phyloP scores from a whole-genome alignment of 2,329 filamentous ascomycete species.

The Colletotrichum spaethianum region DNA sequence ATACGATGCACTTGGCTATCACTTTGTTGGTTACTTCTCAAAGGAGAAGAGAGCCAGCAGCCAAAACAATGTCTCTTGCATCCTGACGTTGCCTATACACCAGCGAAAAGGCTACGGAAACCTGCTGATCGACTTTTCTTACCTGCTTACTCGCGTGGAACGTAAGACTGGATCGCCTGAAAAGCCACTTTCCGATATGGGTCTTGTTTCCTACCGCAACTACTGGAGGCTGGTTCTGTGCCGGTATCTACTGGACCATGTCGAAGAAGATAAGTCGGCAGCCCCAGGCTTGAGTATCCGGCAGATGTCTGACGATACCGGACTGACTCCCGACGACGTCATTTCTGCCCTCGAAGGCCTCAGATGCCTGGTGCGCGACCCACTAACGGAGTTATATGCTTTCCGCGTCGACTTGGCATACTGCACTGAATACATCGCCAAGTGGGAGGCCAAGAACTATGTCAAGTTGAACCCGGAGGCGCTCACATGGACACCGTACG shows the following conservation, averaged over 20 bases:
- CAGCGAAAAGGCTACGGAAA: conserved; percentile 98
- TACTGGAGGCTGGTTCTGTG: conserved; percentile 96
- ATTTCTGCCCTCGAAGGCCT: conserved; percentile 93
- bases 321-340: conserved; percentile 96
- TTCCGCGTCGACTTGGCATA: conserved; percentile 89
- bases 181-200: conserved; percentile 98
- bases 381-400: conserved; percentile 89
- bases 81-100: conserved; percentile 94
- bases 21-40: conserved; percentile 99
- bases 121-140: conserved; percentile 97
- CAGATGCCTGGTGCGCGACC: conserved; percentile 90
- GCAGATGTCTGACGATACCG: conserved; percentile 87
- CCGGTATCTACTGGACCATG: conserved; percentile 80
- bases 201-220: conserved; percentile 94
- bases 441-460: conserved; percentile 91
- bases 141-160: conserved; percentile 93
- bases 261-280: conserved; percentile 52
- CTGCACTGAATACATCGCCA: conserved; percentile 88
- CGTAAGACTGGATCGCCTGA: conserved; percentile 95
- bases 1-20: conserved; percentile 90
- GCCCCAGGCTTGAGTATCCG: conserved; percentile 68
- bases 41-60: conserved; percentile 97
- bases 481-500: conserved; percentile 95
- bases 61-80: conserved; percentile 98
- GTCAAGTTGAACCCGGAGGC: conserved; percentile 85